Conservation (phyloP, 129 eudicot species). For the Calendula officinalis region DNA sequence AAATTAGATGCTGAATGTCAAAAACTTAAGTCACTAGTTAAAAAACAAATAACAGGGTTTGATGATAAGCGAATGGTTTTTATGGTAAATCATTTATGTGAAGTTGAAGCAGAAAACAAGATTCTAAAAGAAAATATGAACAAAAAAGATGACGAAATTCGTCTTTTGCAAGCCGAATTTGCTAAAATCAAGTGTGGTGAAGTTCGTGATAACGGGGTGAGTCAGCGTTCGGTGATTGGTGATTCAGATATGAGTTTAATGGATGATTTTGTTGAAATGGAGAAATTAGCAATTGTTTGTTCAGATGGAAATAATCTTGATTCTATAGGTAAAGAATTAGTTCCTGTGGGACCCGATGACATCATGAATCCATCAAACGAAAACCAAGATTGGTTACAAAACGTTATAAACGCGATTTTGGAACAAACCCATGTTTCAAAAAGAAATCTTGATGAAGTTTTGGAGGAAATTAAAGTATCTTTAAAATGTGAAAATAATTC, state of each 20-base stretch:
- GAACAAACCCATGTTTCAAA: conserved; percentile 56
- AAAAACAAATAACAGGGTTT: conserved; percentile 53
- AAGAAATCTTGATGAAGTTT: conserved; percentile 48
- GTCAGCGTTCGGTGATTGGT: conserved; percentile 37
- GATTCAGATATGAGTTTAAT: conserved; percentile 60
- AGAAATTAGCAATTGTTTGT: conserved; percentile 69
- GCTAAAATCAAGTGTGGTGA: conserved; percentile 28
- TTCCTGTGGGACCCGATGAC: conserved; percentile 36
- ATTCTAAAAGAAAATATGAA: conserved; percentile 49
- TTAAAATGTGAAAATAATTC: conserved; percentile 17
- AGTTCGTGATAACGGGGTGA: conserved; percentile 9
- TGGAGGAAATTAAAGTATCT: conserved; percentile 51
- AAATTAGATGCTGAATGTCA: conserved; percentile 84
- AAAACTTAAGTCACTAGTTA: conserved; percentile 54
- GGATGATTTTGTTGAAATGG: conserved; percentile 89
- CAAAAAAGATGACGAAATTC: conserved; percentile 55
- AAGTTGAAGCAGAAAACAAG: conserved; percentile 72
- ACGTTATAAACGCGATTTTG: conserved; percentile 34
- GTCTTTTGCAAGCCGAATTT: conserved; percentile 29
- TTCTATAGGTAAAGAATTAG: conserved; percentile 51
- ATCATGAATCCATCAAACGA: conserved; percentile 6
- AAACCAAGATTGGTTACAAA: conserved; percentile 49
- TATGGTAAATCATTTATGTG: conserved; percentile 47
- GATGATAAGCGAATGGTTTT: conserved; percentile 37
- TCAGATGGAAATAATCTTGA: conserved; percentile 33